Evolutionary conservation across 768 basidiomycete genomes (phyloP), one percentile per base, ranked within the genome.

Genomic region (Mycena albidolilacea): DNA sequence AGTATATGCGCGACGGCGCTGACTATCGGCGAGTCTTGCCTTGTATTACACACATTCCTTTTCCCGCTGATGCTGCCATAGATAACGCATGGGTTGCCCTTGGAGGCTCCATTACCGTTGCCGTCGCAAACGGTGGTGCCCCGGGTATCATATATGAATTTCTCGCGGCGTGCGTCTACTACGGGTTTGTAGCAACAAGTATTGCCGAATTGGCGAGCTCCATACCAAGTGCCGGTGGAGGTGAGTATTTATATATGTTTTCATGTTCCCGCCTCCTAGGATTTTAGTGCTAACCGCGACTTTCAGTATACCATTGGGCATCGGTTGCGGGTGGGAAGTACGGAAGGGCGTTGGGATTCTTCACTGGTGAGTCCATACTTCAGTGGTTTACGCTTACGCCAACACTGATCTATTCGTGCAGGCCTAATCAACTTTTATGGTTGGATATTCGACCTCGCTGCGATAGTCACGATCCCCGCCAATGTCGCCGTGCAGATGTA

Each of bases 161-260:
- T 30, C 30, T 30, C 30, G 30, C 30, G 30, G 30, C 30, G 30
- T 30, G 30, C 30, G 30, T 30, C 30, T 30, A 30, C 30, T 30
- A 30, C 30, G 30, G 30, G 30, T 30, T 30, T 30, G 30, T 30
- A 30, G 30, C 30, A 30, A 30, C 30, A 30, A 30, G 30, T 43
- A 70, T 74, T 58, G 73, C 73, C 14, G 73, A 74, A 59, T 67
- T 74, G 62, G 73, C 73, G 43, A 74, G 73, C 39, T 74, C 73
- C 35, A 74, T 74, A 67, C 73, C 73, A 19, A 74, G 73, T 57
- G 64, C 73, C 11, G 73, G 73, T n/a, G 73, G 73, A 70, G 73
- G 73, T 70, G 63, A 54, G 73, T 62, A 57, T 57, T 30, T 30
- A 30, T 54, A 35, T 23, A 23, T 62, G 17, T 46, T 63, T 41